These are phyloP conservation scores for Ogataea thermomethanolica DNA, from an alignment of 805 yeast genomes.

Conservation along the genomic window DNA sequence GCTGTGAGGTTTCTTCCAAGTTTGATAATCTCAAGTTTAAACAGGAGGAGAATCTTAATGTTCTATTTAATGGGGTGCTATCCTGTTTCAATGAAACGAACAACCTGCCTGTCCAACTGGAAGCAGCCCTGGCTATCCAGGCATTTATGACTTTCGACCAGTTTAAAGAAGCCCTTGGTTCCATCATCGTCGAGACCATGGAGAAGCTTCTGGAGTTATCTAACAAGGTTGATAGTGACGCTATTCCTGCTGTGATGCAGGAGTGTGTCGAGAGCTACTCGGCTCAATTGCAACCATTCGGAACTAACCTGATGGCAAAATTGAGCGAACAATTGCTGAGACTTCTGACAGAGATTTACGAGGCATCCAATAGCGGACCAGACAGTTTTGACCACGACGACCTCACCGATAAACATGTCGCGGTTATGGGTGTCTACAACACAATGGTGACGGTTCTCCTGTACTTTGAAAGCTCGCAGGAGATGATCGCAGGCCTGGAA, in stretches of 20 bases:
- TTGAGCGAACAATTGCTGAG: conserved; percentile 73
- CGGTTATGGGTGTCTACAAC: conserved; percentile 81
- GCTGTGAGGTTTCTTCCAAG: conserved; percentile 62
- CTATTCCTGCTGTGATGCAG: conserved; percentile 87
- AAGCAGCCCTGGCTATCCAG: conserved; percentile 84
- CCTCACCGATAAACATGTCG: conserved; percentile 70
- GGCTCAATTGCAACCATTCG: conserved; percentile 88
- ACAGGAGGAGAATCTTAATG: conserved; percentile 34
- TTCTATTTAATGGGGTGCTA: conserved; percentile 46
- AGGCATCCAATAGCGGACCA: conserved; percentile 46
- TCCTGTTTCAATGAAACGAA: conserved; percentile 45
- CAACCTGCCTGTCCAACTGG: conserved; percentile 72
- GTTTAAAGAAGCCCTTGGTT: conserved; percentile 65
- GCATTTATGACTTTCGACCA: conserved; percentile 62
- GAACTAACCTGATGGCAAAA: conserved; percentile 57
- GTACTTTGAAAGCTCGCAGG: conserved; percentile 79
- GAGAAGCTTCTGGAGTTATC: conserved; percentile 71
- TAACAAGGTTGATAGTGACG: conserved; percentile 80
- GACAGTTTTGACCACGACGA: conserved; percentile 50
- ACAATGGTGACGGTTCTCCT: conserved; percentile 85
- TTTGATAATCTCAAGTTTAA: conserved; percentile 60
- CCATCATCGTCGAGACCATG: conserved; percentile 76
- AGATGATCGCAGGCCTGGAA: conserved; percentile 65
- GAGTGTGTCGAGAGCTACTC: conserved; percentile 89
- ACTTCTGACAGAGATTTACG: conserved; percentile 67